A percentile compares a stretch with the other conserved stretches of the same genome.
phyloP scores from a whole-genome alignment of 768 basidiomycete species.

The Boletus subparvulus region DNA sequence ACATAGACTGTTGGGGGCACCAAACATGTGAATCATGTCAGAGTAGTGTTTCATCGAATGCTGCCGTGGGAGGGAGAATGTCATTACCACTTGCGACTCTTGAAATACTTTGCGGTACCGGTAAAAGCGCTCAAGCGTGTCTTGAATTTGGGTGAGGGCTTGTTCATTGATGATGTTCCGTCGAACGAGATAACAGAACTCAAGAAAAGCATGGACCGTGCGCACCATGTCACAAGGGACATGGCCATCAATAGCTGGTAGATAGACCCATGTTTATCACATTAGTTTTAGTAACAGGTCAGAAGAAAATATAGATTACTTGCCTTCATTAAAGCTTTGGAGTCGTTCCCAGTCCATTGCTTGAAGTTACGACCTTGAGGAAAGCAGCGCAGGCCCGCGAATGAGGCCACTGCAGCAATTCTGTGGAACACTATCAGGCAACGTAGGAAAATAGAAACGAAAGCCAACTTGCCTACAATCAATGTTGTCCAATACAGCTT shows the following conservation, averaged over 20 bases:
- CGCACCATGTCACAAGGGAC: conserved; percentile 19
- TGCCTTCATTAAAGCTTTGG: conserved; percentile 40
- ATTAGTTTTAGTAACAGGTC: too few species aligned
- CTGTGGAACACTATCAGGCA: not conserved
- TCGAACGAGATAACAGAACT: conserved; percentile 36
- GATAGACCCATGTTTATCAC: too few species aligned
- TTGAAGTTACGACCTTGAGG: conserved; percentile 32
- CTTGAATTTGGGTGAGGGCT: conserved; percentile 16
- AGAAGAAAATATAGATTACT: too few species aligned
- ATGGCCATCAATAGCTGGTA: conserved; percentile 23
- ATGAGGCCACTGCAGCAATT: conserved; percentile 19
- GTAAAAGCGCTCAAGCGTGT: conserved; percentile 21
- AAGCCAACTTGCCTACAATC: too few species aligned
- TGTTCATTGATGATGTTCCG: conserved; percentile 13
- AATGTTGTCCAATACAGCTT: too few species aligned
- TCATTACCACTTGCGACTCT: conserved; percentile 9
- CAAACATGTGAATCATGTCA: conserved; percentile 23
- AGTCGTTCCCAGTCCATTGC: conserved; percentile 41
- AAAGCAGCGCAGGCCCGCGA: conserved; percentile 30
- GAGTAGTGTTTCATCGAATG: conserved; percentile 34
- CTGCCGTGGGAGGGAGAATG: conserved; percentile 31
- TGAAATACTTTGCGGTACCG: conserved; percentile 17
- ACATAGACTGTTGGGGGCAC: conserved; percentile 36
- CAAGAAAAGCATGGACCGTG: conserved; percentile 20
- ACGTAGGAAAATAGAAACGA: too few species aligned